These are phyloP conservation scores for Pleurotus sapidus DNA, from an alignment of 768 basidiomycete genomes.

Conservation along the genomic window DNA sequence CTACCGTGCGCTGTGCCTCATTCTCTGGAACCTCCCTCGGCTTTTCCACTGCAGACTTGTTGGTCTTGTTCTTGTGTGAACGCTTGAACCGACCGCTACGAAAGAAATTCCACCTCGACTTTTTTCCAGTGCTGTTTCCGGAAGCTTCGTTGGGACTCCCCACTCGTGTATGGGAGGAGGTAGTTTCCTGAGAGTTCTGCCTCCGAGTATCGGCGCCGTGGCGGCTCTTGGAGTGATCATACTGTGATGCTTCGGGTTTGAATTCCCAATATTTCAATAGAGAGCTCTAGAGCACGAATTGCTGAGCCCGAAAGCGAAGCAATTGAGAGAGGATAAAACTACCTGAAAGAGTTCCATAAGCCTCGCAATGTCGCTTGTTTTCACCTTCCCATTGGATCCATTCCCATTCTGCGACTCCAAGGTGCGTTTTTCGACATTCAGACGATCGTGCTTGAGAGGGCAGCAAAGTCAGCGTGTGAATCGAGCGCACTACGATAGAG, in stretches of 20 bases:
- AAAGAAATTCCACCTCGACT: slow-evolving; percentile 8
- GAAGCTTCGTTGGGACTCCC: not conserved
- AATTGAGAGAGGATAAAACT: slow-evolving; percentile 8
- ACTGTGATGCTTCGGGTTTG: slow-evolving; percentile 33
- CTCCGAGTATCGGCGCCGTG: slow-evolving; percentile 23
- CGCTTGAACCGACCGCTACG: not conserved
- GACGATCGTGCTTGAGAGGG: slow-evolving; percentile 64
- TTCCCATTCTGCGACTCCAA: slow-evolving; percentile 38
- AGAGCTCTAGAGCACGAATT: slow-evolving; percentile 43
- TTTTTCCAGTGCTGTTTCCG: not conserved
- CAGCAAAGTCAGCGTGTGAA: not conserved
- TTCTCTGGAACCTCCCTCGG: slow-evolving; percentile 21
- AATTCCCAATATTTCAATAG: slow-evolving; percentile 76
- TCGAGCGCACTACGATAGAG: too few relatives aligned
- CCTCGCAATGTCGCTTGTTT: slow-evolving; percentile 77
- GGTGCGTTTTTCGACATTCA: slow-evolving; percentile 64
- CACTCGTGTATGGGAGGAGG: slow-evolving; percentile 6
- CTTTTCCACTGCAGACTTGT: slow-evolving; percentile 19
- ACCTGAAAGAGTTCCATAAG: slow-evolving; percentile 86
- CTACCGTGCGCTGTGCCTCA: slow-evolving; percentile 25
- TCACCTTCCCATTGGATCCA: slow-evolving; percentile 46
- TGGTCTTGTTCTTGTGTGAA: slow-evolving; percentile 17
- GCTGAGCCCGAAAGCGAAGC: not conserved
- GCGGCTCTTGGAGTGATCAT: slow-evolving; percentile 17
- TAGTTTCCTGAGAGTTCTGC: slow-evolving; percentile 8